Evolutionary conservation across 495 filamentous ascomycete species (phyloP), one percentile per base, ranked within the genome.

Genomic region (Aspergillus baeticus): DNA sequence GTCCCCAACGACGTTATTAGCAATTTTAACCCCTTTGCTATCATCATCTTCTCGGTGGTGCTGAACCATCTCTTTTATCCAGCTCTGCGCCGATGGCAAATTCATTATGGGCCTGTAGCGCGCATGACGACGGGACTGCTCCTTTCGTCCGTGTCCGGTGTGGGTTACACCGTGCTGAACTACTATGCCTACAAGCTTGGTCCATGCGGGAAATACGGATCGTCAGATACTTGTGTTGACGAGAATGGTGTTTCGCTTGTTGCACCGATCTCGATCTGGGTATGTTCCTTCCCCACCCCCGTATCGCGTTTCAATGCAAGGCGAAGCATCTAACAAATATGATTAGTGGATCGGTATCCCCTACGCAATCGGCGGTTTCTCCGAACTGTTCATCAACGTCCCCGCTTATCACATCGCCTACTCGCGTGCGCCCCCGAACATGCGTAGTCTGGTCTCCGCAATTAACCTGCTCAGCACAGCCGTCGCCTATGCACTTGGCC

Each of bases 21-120:
- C 61, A 90, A 88, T 71, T 84, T 90, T 70, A 88, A 89, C 71
- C 77, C 87, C 6, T 69, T 91, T 26, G 77, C 79, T 8, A 84
- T 90, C 61, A 86, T 90, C 60, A 67, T 84, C 55, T 75, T 81
- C 46, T 77, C 87, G 38, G 87, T 87, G 1, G 60, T 90, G 49
- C 71, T 87, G 52, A 85, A 84, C 60, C 81, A 81, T 46, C 44
- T 84, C 37, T 51, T 91, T 49, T 90, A 90, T 60, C 88, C 88
- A 0, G 15, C 69, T 1, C 74, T 90, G 7, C 73, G 81, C 2
- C 80, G 72, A 22, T 38, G 67, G 10, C 73, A 74, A 49, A 82
- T 88, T 63, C 70, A 73, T 54, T 84, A 87, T 58, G 80, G 76
- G 14, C 87, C 84, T 3, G 81, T 91, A 54, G 82, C 75, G 21